Evolutionary conservation across 148 eudicot species (phyloP).

Genomic region (Fagopyrum tataricum): DNA sequence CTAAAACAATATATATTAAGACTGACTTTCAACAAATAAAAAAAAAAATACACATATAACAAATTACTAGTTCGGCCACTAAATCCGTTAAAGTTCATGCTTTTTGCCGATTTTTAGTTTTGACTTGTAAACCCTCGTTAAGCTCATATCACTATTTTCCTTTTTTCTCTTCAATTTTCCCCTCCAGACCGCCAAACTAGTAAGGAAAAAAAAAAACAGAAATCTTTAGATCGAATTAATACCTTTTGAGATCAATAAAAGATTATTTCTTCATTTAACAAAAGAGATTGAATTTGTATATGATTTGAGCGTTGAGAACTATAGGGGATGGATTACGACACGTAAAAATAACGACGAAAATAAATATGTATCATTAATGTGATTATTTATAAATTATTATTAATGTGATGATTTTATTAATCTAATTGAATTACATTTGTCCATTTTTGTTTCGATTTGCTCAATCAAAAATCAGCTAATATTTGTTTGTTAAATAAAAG

Average conservation of each 20-base stretch:
- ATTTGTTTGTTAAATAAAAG: too few species aligned
- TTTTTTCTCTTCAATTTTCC: background rate
- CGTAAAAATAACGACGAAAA: constrained; percentile 1
- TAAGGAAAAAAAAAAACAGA: background rate
- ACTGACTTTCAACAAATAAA: too few species aligned
- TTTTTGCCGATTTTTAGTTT: background rate
- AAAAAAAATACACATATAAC: too few species aligned
- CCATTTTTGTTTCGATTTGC: too few species aligned
- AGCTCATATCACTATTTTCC: background rate
- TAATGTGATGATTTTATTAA: too few species aligned
- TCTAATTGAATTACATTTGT: too few species aligned
- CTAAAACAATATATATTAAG: too few species aligned
- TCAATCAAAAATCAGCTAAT: too few species aligned
- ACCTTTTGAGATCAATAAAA: background rate
- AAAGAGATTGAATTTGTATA: background rate
- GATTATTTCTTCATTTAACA: background rate
- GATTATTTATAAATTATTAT: too few species aligned
- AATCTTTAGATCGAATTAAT: background rate
- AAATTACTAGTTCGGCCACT: too few species aligned
- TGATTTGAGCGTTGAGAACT: background rate
- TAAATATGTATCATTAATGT: too few species aligned
- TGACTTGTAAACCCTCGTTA: constrained; percentile 4
- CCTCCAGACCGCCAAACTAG: background rate
- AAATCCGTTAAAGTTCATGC: background rate
- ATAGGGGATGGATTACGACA: background rate